A percentile compares a stretch with the other conserved stretches of the same genome.
phyloP scores from a whole-genome alignment of 495 filamentous ascomycete genomes.

The Chaetomium cochliodes region DNA sequence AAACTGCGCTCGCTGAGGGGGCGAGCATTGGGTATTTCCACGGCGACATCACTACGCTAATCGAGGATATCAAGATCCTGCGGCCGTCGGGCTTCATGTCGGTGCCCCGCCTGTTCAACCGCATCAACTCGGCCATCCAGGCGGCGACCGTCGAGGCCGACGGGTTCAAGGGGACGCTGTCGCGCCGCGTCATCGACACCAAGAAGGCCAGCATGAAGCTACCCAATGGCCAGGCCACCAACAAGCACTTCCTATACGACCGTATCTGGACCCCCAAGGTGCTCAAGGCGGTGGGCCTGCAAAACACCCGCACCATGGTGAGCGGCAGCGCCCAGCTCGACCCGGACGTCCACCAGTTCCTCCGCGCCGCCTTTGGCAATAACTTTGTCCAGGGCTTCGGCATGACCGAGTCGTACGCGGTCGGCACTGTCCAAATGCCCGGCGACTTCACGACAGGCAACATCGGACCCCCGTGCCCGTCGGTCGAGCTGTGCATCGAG shows the following conservation, averaged over 20 bases:
- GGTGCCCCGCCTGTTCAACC: conserved; percentile 88
- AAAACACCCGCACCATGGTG: conserved; percentile 70
- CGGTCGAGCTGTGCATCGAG: conserved; percentile 73
- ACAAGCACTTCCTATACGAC: conserved; percentile 85
- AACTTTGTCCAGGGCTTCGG: conserved; percentile 89
- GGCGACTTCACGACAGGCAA: conserved; percentile 75
- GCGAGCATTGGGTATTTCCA: conserved; percentile 90
- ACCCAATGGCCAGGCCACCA: conserved; percentile 65
- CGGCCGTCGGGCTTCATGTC: conserved; percentile 81
- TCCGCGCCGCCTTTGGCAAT: conserved; percentile 77
- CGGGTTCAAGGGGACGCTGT: conserved; percentile 79
- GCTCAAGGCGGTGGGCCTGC: conserved; percentile 73
- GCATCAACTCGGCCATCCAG: conserved; percentile 80
- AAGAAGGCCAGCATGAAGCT: conserved; percentile 79
- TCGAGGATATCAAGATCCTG: conserved; percentile 88
- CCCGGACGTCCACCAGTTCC: conserved; percentile 80
- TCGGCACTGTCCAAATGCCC: conserved; percentile 62
- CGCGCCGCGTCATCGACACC: conserved; percentile 70
- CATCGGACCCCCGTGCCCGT: conserved; percentile 68
- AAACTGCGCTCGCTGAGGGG: conserved; percentile 69
- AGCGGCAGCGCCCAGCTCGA: conserved; percentile 91
- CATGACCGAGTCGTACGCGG: conserved; percentile 91
- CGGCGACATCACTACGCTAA: conserved; percentile 79
- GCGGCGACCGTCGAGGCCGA: conserved; percentile 72
- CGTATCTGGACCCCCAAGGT: conserved; percentile 93